Conservation (phyloP, 1,139 yeast species). For the Saccharomyces hybrid region DNA sequence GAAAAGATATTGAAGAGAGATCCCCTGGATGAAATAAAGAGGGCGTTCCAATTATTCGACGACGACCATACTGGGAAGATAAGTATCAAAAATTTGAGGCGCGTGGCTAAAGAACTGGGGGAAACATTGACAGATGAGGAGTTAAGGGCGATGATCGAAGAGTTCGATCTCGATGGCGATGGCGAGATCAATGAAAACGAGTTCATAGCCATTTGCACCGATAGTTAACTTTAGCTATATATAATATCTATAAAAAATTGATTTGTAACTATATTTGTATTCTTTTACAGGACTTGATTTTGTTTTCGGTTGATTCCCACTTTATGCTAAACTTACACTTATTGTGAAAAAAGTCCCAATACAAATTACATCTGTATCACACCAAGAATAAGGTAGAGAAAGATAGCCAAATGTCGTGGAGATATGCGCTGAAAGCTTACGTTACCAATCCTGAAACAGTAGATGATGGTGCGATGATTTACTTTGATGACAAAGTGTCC, state of each 20-base stretch:
- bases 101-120: conserved; percentile 89
- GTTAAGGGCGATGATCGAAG: conserved; percentile 92
- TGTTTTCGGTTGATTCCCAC: conserved; percentile 2
- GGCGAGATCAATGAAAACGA: conserved; percentile 93
- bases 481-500: conserved; percentile 45
- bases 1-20: conserved; percentile 75
- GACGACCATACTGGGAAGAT: conserved; percentile 86
- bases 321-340: not conserved
- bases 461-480: conserved; percentile 31
- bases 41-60: conserved; percentile 88
- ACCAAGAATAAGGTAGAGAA: not conserved
- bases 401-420: conserved; percentile 24
- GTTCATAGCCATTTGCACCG: conserved; percentile 83
- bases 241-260: not conserved
- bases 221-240: conserved; percentile 26
- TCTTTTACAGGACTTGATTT: not conserved
- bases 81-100: conserved; percentile 67
- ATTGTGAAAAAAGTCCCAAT: not conserved
- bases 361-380: not conserved
- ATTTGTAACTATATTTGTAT: conserved; percentile 2
- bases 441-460: conserved; percentile 33
- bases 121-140: conserved; percentile 91
- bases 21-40: conserved; percentile 82
- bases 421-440: conserved; percentile 31
- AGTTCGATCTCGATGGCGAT: conserved; percentile 92